Base-by-base conservation (phyloP, 805 yeast genomes). In the Maudiozyma turicensis region DNA sequence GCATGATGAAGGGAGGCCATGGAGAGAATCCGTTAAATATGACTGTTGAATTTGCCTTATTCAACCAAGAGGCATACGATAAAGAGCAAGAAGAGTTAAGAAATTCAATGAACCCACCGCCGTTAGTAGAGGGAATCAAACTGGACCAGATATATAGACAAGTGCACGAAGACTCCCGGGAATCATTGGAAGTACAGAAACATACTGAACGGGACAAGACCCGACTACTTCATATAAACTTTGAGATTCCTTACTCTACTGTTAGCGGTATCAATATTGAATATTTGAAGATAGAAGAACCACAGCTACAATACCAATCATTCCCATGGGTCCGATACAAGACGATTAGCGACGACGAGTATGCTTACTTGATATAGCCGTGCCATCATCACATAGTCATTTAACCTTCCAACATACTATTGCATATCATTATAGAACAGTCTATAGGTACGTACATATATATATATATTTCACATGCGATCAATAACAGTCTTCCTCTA, bases 301-400 rank as follows among this genome's bases (percentile, higher is more conserved):
- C 74, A 6, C 74, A 72, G 46, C 62, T 84, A 58, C 70, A 75
- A 47, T 81, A 81, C 55, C 79, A 85, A 6, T 76, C 86, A 40
- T 84, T 85, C 59, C 90, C 93, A 0, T 85, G 95, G 95, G 83
- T 85, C 1, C 71, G 84, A 48, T 83, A 84, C 58, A 66, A 74
- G 50, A 75, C 76, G 5, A 53, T 64, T 37, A 76, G 70, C 54
- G 72, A 68, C 48, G 67, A 64, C 10, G 72, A 65, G 38, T 70
- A 72, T 48, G 65, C 64, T 31, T 64, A 60, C 44, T 45, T 56
- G 34, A 37, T 48, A 8, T 44, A 47, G 8, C n/a, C n/a, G 37
- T 34, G 37, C 26, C 26, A 20, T 20, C 26, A 15, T 35, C 6
- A 14, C 38, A 14, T 35, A 14, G 8, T 35, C 38, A 3, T 2